These are phyloP conservation scores for Sapria himalayana DNA, from an alignment of 345 rosid species.

Conservation along the genomic window DNA sequence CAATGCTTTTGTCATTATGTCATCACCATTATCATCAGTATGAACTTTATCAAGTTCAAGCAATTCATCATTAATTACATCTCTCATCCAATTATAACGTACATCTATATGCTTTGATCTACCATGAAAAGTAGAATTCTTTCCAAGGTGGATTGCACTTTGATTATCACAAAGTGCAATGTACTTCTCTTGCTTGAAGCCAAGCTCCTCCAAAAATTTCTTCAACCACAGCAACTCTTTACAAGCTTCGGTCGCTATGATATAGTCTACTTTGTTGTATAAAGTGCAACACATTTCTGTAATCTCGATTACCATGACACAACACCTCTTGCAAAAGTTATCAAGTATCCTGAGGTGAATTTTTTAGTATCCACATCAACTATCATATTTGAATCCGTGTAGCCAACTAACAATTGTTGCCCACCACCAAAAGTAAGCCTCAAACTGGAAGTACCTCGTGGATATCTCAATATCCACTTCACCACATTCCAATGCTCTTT, in stretches of 20 bases:
- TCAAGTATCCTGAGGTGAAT: not conserved
- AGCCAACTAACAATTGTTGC: not conserved
- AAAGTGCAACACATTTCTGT: no score
- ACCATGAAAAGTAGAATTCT: not conserved
- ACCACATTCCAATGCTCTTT: no score
- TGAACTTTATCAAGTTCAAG: no score
- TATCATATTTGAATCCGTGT: not conserved
- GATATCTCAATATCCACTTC: conserved; percentile 4
- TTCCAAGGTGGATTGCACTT: not conserved
- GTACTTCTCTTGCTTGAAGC: not conserved
- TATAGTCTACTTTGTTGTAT: no score
- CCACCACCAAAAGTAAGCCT: no score
- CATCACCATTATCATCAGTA: not conserved
- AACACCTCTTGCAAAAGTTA: not conserved
- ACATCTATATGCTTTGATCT: not conserved
- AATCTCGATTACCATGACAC: no score
- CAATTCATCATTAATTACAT: not conserved
- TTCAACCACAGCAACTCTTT: conserved; percentile 2
- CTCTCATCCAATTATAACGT: not conserved
- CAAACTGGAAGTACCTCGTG: not conserved
- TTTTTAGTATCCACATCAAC: conserved; percentile 3
- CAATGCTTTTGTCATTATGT: not conserved
- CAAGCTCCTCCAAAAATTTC: not conserved
- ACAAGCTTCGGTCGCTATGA: not conserved
- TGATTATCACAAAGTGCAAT: not conserved